Percentiles rank a stretch among this genome's conserved stretches.
Conservation (phyloP, 306 rosid genomes). For the Glycyrrhiza uralensis region DNA sequence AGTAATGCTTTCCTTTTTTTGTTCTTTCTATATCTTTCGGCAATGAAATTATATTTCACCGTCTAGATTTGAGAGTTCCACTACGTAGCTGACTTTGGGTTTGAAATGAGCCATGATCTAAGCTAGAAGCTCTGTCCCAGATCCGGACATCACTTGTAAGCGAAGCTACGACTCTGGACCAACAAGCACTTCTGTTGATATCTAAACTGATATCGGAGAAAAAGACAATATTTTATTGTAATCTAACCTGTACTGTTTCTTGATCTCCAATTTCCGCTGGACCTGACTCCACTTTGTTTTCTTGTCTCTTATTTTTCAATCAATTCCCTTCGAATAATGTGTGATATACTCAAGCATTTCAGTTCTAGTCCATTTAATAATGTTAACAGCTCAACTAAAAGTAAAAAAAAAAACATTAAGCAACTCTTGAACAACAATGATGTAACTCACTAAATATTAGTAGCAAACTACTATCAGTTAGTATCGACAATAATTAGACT, state of each 20-base stretch:
- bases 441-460: neutral
- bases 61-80: neutral
- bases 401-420: neutral
- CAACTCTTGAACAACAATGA: neutral
- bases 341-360: conserved; percentile 24
- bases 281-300: conserved; percentile 28
- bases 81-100: neutral
- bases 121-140: neutral
- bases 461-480: neutral
- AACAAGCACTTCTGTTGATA: conserved; percentile 7
- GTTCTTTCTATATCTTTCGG: neutral
- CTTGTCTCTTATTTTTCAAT: neutral
- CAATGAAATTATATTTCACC: too few species aligned
- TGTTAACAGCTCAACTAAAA: conserved; percentile 28
- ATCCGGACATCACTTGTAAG: conserved; percentile 43
- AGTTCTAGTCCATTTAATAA: neutral
- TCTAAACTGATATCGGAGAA: neutral
- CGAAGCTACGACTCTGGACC: conserved; percentile 35
- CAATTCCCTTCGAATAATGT: neutral
- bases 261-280: conserved; percentile 1
- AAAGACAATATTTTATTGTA: neutral
- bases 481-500: neutral
- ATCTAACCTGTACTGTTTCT: neutral
- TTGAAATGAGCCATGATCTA: neutral
- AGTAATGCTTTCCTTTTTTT: neutral